Evolutionary conservation across 441 rosid species (phyloP), one percentile per base, ranked within the genome.

Genomic region (Croton setiger): DNA sequence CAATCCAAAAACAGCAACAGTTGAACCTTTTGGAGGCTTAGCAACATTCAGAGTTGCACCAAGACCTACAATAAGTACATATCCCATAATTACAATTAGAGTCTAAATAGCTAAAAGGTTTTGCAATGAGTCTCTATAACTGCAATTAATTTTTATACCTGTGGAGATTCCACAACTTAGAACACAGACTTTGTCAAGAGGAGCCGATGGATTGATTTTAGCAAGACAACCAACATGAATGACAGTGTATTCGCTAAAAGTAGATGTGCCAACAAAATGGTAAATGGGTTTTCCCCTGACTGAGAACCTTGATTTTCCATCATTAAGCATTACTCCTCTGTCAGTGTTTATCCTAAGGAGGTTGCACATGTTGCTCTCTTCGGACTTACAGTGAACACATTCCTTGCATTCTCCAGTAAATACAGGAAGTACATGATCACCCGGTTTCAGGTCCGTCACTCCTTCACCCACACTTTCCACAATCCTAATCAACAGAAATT

Each of bases 141-240:
- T 39, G 43, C 43, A 39, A 5, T 39, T 9, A 39, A 36, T 4
- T 36, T 59, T 0, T 27, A n/a, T 21, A 85, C 86, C 90, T 64
- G 88, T 86, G n/a, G 85, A 87, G 62, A 87, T 81, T 69, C 91
- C 88, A 37, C 91, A 87, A 47, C 87, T 84, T 20, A 86, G 77
- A 55, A 82, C 56, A 23, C 83, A 84, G 51, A 83, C 86, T 86
- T 86, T 85, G 72, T 87, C 89, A 10, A 84, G 78, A 7, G 88
- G 87, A 48, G 91, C 87, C 3, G 11, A 64, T 0, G 87, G 91
- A 44, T 85, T 79, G 76, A 87, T 79, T 79, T 83, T 87, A 48
- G 85, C 85, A 54, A 83, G 36, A 59, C 83, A 81, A 6, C 91
- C 91, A n/a, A 67, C 78, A 65, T 86, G 88, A 37, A 75, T 63